Percentiles rank a stretch among this genome's conserved stretches.
Evolutionary conservation across 495 filamentous ascomycete genomes (phyloP).

Genomic region (Talaromyces stipitatus): DNA sequence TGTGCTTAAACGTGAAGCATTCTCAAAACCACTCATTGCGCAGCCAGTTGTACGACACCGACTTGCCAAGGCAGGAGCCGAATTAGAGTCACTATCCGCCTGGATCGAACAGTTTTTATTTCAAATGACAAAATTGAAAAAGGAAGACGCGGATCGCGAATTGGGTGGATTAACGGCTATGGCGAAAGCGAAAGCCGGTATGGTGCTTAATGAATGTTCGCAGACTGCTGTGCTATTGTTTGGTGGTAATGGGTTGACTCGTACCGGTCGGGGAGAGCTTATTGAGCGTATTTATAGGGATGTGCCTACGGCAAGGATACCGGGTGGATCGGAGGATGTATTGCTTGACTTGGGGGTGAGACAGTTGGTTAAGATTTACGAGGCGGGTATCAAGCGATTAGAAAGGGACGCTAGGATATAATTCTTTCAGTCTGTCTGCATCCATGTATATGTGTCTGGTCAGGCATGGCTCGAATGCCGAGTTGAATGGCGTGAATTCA

Average conservation of each 20-base stretch:
- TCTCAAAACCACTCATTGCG: constrained; percentile 65
- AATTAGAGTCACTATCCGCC: constrained; percentile 62
- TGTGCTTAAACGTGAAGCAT: constrained; percentile 64
- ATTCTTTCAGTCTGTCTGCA: background rate
- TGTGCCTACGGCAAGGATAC: constrained; percentile 54
- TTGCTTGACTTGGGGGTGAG: constrained; percentile 62
- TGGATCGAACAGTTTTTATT: constrained; percentile 73
- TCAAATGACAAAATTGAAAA: constrained; percentile 54
- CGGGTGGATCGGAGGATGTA: constrained; percentile 70
- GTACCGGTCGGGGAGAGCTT: constrained; percentile 59
- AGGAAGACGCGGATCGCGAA: constrained; percentile 54
- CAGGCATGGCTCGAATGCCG: background rate
- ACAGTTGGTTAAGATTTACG: constrained; percentile 66
- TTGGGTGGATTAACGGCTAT: constrained; percentile 63
- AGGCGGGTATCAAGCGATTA: constrained; percentile 53
- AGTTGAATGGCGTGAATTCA: background rate
- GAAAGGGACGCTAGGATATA: constrained; percentile 35
- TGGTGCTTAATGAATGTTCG: constrained; percentile 63
- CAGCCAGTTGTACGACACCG: constrained; percentile 67
- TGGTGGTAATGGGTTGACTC: constrained; percentile 66
- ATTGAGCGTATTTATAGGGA: constrained; percentile 62
- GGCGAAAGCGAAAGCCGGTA: constrained; percentile 62
- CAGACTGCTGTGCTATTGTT: constrained; percentile 61
- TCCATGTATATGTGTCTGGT: background rate
- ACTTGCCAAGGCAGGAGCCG: constrained; percentile 60